Base-by-base conservation (phyloP, 495 filamentous ascomycete species). In the Filosporella fistucella region DNA sequence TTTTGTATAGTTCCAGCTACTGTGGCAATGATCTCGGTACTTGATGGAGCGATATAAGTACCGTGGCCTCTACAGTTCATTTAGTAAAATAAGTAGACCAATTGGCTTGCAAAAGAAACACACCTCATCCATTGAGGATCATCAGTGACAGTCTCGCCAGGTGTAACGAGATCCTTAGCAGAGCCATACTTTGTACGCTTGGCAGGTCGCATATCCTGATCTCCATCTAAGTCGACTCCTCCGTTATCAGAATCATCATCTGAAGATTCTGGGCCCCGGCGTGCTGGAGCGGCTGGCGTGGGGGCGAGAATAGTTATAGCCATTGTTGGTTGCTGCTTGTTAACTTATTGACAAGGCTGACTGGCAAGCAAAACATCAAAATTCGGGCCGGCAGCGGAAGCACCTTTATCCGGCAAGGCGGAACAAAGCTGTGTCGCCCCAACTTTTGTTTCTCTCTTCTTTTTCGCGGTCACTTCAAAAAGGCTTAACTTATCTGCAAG, bases 111-210 rank as follows among this genome's bases (percentile, higher is more conserved):
- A 12, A 40, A 39, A 42, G 11, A 22, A 8, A 42, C 72, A 43
- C 66, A 87, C 80, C 89, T 80, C 89, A 98, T 98, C 90, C 90
- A 97, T 73, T 97, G 91, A 6, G 90, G 84, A 66, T 96, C 89
- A 55, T 79, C 72, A 18, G 93, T 96, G 34, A 98, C 85, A 35
- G 80, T 68, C 64, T 96, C 87, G 49, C 93, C 93, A 7, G 93
- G 93, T 6, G 90, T 96, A 42, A 98, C 81, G 53, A 96, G 52
- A 68, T 67, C 40, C 61, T 65, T 29, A 57, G 20, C 23, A n/a
- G 54, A 18, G 14, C 44, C 44, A 63, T 42, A 55, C 33, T 46
- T 66, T 39, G 53, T 64, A 55, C 58, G 63, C 51, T 63, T 68
- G 28, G 45, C 5, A 60, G 64, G 55, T 52, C 55, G 61, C 49